Conservation (phyloP, 768 basidiomycete species). For the Panaeolus papilionaceus region DNA sequence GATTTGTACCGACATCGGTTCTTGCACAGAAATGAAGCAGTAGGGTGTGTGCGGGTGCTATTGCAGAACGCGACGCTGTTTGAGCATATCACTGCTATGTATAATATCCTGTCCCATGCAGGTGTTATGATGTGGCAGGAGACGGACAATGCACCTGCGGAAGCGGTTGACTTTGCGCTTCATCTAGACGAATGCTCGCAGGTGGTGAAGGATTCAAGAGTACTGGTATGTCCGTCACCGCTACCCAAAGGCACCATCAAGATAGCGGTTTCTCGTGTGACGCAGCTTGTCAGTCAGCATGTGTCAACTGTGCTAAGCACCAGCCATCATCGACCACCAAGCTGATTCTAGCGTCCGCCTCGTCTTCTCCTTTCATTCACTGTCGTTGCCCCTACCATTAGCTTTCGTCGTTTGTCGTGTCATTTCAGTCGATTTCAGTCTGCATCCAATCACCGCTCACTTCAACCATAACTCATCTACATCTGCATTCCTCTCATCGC, state of each 20-base stretch:
- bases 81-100: slow-evolving; percentile 25
- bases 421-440: neutral
- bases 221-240: slow-evolving; percentile 2
- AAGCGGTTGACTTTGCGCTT: neutral
- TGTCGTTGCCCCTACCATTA: neutral
- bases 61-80: slow-evolving; percentile 21
- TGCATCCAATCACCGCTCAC: neutral
- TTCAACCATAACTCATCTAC: neutral
- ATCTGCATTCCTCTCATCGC: neutral
- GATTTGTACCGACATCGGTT: slow-evolving; percentile 22
- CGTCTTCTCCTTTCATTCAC: neutral
- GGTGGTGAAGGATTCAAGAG: slow-evolving; percentile 1
- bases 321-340: neutral
- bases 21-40: slow-evolving; percentile 19
- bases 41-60: slow-evolving; percentile 24
- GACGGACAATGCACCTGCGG: neutral
- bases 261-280: neutral
- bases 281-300: neutral
- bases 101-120: slow-evolving; percentile 22
- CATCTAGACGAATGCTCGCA: neutral
- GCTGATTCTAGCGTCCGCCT: neutral
- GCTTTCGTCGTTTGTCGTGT: neutral
- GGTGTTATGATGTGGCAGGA: slow-evolving; percentile 25
- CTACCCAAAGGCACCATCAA: neutral
- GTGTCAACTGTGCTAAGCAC: neutral